Percentiles rank a stretch among this genome's conserved stretches.
phyloP scores from a whole-genome alignment of 2,329 filamentous ascomycete species.

The Fusarium dlaminii region DNA sequence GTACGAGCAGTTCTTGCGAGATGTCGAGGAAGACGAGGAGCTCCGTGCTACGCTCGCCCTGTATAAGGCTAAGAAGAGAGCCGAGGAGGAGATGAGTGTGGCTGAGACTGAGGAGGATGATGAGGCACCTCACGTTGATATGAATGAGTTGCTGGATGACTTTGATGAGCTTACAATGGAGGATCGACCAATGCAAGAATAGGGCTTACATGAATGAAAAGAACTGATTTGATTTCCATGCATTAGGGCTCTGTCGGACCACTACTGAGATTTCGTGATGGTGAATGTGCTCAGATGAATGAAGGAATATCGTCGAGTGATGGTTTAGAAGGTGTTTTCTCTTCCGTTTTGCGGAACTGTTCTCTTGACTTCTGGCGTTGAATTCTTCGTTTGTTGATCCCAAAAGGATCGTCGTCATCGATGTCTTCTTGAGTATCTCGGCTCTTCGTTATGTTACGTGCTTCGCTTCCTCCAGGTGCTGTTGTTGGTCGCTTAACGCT shows the following conservation, averaged over 20 bases:
- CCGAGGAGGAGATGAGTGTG: slow-evolving; percentile 72
- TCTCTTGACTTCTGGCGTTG: slow-evolving; percentile 46
- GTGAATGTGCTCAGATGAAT: slow-evolving; percentile 44
- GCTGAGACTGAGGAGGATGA: slow-evolving; percentile 72
- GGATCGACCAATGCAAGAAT: slow-evolving; percentile 50
- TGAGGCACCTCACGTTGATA: slow-evolving; percentile 74
- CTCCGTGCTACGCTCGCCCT: slow-evolving; percentile 83
- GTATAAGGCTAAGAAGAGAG: slow-evolving; percentile 75
- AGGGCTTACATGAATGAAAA: slow-evolving; percentile 38
- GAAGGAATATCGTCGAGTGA: slow-evolving; percentile 49
- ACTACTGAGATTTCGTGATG: background rate
- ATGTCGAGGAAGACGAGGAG: slow-evolving; percentile 95
- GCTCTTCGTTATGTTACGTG: background rate
- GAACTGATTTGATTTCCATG: slow-evolving; percentile 28
- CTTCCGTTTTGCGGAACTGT: slow-evolving; percentile 36
- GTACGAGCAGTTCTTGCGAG: slow-evolving; percentile 96
- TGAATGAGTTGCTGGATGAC: slow-evolving; percentile 88
- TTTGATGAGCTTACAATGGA: slow-evolving; percentile 78
- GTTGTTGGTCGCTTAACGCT: slow-evolving; percentile 3
- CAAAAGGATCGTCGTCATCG: slow-evolving; percentile 50
- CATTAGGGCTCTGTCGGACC: background rate
- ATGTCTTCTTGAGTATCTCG: slow-evolving; percentile 24
- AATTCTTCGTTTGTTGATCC: slow-evolving; percentile 45
- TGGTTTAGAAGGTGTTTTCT: slow-evolving; percentile 16
- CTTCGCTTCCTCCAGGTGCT: slow-evolving; percentile 1